Base-by-base conservation (phyloP, 345 rosid genomes). In the Triadica sebifera region DNA sequence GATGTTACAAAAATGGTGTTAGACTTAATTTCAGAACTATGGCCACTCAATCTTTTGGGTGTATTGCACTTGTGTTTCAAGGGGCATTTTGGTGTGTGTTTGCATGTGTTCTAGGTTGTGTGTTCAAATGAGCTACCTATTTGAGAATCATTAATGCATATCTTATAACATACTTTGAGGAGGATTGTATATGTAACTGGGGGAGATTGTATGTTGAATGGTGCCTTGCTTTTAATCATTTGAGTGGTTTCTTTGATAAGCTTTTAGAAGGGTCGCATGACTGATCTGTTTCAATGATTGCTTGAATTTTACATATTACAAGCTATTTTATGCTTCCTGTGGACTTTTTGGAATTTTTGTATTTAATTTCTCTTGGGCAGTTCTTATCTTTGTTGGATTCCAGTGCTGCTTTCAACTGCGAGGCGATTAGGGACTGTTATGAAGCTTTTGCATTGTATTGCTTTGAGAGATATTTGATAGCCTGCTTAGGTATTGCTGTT, bases 371-470 rank as follows among this genome's bases (percentile, higher is more conserved):
- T 82, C 63, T 69, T 66, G 74, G 80, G 87, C 92, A 95, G 99
- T 88, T 95, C 80, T 75, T 95, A 77, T 95, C 99, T 47, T 85
- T 95, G 85, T 75, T 91, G 84, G 89, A 93, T 81, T 95, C 99
- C 49, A 86, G 79, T 81, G 91, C 91, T 64, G 99, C 99, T 47
- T 95, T 95, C 85, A 93, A 95, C 85, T 90, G 90, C 22, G 98
- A 95, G 86, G 92, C 86, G 71, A 83, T 95, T 75, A 96, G 98
- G 67, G 99, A 95, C 82, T 95, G 99, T 85, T 95, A 95, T 75
- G 99, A 95, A 86, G 99, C 99, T 77, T 93, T 95, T 85, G 99
- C 99, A 8, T 82, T 95, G 81, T 95, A 95, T 81, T 93, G 98
- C 87, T 95, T 95, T 53, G 99, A 95, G 88, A 88, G 99, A 91